A percentile compares a stretch with the other conserved stretches of the same genome.
phyloP scores from a whole-genome alignment of 2,329 filamentous ascomycete species.

The Karstenula rhodostoma region DNA sequence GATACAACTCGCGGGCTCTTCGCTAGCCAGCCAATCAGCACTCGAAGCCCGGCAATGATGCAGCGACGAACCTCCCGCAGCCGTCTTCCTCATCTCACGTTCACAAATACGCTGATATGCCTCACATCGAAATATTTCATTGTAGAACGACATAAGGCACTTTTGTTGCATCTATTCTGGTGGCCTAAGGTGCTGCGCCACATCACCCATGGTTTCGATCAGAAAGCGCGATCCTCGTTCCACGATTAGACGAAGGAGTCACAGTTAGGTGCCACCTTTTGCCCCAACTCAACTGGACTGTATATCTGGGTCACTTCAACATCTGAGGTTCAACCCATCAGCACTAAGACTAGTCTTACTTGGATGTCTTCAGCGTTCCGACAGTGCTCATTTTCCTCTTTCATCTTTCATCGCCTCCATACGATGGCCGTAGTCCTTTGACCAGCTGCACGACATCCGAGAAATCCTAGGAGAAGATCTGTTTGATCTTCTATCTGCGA shows the following conservation, averaged over 20 bases:
- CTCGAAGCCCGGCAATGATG: neutral
- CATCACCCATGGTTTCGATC: neutral
- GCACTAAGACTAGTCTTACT: no score
- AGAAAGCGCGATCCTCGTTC: neutral
- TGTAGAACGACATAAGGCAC: neutral
- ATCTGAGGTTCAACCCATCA: no score
- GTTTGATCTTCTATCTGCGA: neutral
- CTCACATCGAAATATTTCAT: no score
- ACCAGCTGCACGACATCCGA: neutral
- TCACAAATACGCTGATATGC: no score
- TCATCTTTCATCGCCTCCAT: no score
- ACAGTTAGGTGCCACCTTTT: conserved; percentile 5
- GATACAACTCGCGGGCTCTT: neutral
- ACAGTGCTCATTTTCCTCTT: no score
- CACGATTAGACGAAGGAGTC: neutral
- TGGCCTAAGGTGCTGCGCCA: neutral
- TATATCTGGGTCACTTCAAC: no score
- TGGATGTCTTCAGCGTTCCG: no score
- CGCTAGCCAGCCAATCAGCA: conserved; percentile 4
- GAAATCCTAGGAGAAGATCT: no score
- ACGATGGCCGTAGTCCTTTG: no score
- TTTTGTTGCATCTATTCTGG: neutral
- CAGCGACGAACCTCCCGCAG: neutral
- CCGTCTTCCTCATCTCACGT: no score
- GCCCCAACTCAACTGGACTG: no score